A percentile compares a stretch with the other conserved stretches of the same genome.
Evolutionary conservation across 1,284 basidiomycete genomes (phyloP).

Genomic region (Neolentinus lepideus): DNA sequence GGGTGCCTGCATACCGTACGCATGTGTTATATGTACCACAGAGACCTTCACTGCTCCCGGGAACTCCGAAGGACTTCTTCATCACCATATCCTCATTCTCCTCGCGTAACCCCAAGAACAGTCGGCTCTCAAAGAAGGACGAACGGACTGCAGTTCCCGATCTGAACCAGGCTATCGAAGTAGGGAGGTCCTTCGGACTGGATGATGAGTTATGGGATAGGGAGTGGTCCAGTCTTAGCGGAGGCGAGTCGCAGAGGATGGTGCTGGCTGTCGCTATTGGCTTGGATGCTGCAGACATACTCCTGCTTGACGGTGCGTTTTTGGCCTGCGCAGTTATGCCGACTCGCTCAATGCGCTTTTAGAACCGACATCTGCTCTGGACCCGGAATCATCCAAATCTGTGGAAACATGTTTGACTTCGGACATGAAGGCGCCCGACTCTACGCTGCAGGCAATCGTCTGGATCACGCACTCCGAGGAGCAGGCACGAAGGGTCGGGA

Average conservation of each 20-base stretch:
- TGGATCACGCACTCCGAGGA: conserved; percentile 88
- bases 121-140: conserved; percentile 16
- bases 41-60: conserved; percentile 75
- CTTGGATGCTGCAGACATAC: conserved; percentile 66
- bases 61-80: conserved; percentile 71
- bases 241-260: conserved; percentile 81
- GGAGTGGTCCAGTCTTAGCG: conserved; percentile 72
- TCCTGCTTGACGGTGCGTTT: conserved; percentile 76
- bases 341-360: not conserved
- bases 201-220: conserved; percentile 66
- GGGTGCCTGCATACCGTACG: conserved; percentile 71
- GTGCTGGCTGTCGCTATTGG: conserved; percentile 69
- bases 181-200: conserved; percentile 66
- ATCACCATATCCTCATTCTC: conserved; percentile 46
- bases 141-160: conserved; percentile 11
- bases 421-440: conserved; percentile 40
- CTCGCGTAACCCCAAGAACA: conserved; percentile 31
- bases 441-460: conserved; percentile 61
- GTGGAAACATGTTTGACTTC: conserved; percentile 60
- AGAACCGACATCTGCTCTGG: conserved; percentile 87
- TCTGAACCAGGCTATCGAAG: conserved; percentile 38
- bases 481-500: conserved; percentile 70
- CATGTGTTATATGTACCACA: conserved; percentile 81
- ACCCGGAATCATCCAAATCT: conserved; percentile 52
- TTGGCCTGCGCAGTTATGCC: not conserved